phyloP scores from a whole-genome alignment of 495 filamentous ascomycete species.

The Tuber microsphaerosporum region DNA sequence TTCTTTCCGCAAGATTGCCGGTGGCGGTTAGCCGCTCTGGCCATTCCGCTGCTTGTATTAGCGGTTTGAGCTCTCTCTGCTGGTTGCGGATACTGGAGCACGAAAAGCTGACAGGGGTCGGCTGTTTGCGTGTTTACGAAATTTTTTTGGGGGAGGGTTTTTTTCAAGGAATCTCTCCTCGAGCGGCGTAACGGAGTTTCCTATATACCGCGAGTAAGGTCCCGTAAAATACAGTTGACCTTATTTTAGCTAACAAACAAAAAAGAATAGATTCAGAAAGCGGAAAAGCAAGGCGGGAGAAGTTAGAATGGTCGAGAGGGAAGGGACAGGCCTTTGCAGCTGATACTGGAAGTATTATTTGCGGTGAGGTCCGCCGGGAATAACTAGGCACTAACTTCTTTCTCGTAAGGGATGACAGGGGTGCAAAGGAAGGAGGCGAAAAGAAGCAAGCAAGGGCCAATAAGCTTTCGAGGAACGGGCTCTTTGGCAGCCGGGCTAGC shows the following conservation, averaged over 20 bases:
- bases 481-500: conserved; percentile 18
- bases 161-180: neutral
- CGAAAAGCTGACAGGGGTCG: conserved; percentile 26
- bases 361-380: conserved; percentile 3
- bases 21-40: conserved; percentile 16
- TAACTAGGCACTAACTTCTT: neutral
- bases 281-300: neutral
- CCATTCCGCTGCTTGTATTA: conserved; percentile 25
- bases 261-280: neutral
- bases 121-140: conserved; percentile 27
- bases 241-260: conserved; percentile 6
- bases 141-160: neutral
- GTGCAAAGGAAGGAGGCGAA: conserved; percentile 21
- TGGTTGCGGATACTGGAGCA: conserved; percentile 20
- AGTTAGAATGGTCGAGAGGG: neutral
- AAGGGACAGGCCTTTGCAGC: neutral
- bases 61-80: conserved; percentile 14
- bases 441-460: conserved; percentile 32
- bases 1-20: conserved; percentile 21
- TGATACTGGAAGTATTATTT: neutral
- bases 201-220: conserved; percentile 11
- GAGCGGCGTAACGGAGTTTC: neutral
- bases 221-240: neutral
- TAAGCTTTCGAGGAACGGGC: conserved; percentile 15
- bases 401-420: neutral